phyloP scores from a whole-genome alignment of 495 filamentous ascomycete genomes.

The Daldinia grandis region DNA sequence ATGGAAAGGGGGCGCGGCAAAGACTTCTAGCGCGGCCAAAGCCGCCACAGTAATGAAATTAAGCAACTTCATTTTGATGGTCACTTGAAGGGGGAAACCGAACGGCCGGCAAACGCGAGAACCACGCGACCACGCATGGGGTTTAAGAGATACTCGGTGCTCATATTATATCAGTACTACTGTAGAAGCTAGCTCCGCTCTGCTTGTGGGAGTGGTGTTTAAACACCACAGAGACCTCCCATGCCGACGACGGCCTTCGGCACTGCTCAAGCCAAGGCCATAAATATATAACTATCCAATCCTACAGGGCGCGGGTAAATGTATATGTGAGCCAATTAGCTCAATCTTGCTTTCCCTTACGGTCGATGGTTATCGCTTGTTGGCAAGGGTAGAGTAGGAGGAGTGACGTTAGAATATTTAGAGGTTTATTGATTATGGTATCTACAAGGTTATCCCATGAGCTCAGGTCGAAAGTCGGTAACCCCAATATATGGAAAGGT shows the following conservation, averaged over 20 bases:
- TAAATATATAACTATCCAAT: constrained; percentile 28
- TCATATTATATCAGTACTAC: constrained; percentile 27
- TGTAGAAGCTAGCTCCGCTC: constrained; percentile 27
- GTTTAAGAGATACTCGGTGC: constrained; percentile 1
- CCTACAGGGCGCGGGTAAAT: constrained; percentile 35
- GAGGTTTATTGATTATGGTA: background rate
- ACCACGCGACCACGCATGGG: constrained; percentile 4
- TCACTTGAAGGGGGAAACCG: background rate
- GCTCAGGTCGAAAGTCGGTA: background rate
- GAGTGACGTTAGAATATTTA: background rate
- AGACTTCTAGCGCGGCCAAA: constrained; percentile 17
- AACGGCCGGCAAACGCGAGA: constrained; percentile 4
- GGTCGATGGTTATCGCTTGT: background rate
- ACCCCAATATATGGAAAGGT: background rate
- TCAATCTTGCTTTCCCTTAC: constrained; percentile 3
- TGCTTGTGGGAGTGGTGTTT: constrained; percentile 4
- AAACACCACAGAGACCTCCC: constrained; percentile 12
- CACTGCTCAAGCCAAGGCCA: constrained; percentile 32
- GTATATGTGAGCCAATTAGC: constrained; percentile 19
- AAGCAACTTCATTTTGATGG: constrained; percentile 35
- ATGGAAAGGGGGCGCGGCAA: constrained; percentile 34
- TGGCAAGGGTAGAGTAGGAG: constrained; percentile 3
- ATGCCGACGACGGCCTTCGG: constrained; percentile 24
- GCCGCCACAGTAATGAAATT: constrained; percentile 23
- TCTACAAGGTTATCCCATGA: background rate